Evolutionary conservation across 2,329 filamentous ascomycete species (phyloP), one percentile per base, ranked within the genome.

Genomic region (Apiospora malaysiana): DNA sequence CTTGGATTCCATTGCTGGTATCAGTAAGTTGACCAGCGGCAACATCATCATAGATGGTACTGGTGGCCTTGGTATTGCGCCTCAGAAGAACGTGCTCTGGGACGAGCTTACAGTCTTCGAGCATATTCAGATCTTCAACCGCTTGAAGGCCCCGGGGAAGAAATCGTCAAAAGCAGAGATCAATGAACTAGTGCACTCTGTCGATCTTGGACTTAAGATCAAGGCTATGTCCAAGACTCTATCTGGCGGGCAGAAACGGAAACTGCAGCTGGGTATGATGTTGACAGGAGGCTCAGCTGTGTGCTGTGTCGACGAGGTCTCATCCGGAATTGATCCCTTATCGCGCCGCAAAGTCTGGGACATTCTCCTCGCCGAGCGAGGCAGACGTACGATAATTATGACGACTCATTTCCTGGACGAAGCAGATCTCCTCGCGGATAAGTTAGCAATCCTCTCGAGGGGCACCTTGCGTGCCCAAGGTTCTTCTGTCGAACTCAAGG

Each of bases 381-480:
- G 94, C 25, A 87, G 87, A 72, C 86, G 95, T 56, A 97, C 95
- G 0, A 93, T 97, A 76, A 89, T 98, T 56, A 81, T 98, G 71
- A 98, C 95, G 0, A 98, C 95, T 0, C 95, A 98, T 80, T 98
- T 97, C 80, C 86, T 98, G 10, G 95, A 98, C 77, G 95, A 98
- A 81, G 95, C 95, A 0, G 95, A 98, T 78, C 85, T 97, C 1
- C 87, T 98, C 0, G 92, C 94, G 0, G 95, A 98, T 78, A 92
- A 95, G 72, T 97, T 98, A 74, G 93, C 92, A 1, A 94, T 98
- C 69, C 83, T 98, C 14, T 97, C 94, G 4, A 95, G 94, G 78
- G 95, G 95, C 25, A 90, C 90, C 1, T 85, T 97, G 2, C 93
- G 94, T 70, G 94, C 93, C 0, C 87, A 94, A 75, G 95, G 95